Evolutionary conservation across 75 land plant genomes (phyloP).

Genomic region (Larix kaempferi): DNA sequence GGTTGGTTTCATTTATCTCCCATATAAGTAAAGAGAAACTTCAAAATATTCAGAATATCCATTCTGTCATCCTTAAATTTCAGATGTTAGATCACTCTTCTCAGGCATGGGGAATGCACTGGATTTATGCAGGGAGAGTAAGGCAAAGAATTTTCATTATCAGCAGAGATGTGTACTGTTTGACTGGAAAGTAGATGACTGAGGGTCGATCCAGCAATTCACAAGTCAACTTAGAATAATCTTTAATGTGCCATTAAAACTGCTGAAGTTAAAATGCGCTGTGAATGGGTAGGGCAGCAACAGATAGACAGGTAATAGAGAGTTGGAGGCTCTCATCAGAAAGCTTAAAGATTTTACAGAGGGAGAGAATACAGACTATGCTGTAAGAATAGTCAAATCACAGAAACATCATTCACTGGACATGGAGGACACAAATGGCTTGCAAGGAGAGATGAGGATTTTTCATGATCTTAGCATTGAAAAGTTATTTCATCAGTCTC

Average conservation of each 20-base stretch:
- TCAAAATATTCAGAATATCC: constrained; percentile 68
- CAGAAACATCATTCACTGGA: constrained; percentile 88
- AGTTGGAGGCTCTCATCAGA: too few relatives aligned
- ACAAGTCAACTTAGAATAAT: too few relatives aligned
- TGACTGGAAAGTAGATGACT: too few relatives aligned
- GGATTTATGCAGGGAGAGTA: constrained; percentile 24
- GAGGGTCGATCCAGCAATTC: too few relatives aligned
- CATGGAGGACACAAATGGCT: constrained; percentile 70
- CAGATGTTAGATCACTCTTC: constrained; percentile 78
- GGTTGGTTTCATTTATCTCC: constrained; percentile 49
- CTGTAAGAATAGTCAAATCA: constrained; percentile 76
- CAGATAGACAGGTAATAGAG: too few relatives aligned
- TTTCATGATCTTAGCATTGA: constrained; percentile 64
- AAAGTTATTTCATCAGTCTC: constrained; percentile 94
- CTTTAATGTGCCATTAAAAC: too few relatives aligned
- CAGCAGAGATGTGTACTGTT: too few relatives aligned
- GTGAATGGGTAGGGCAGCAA: too few relatives aligned
- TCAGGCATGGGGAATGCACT: constrained; percentile 74
- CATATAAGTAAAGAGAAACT: constrained; percentile 61
- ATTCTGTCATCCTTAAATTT: constrained; percentile 71
- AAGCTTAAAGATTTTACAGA: constrained; percentile 17
- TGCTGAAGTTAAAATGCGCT: too few relatives aligned
- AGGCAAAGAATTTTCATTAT: neutral
- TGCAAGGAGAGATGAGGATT: constrained; percentile 87
- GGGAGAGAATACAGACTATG: constrained; percentile 68